A percentile compares a stretch with the other conserved stretches of the same genome.
Conservation (phyloP, 2,329 filamentous ascomycete genomes). For the Thelonectria olida region DNA sequence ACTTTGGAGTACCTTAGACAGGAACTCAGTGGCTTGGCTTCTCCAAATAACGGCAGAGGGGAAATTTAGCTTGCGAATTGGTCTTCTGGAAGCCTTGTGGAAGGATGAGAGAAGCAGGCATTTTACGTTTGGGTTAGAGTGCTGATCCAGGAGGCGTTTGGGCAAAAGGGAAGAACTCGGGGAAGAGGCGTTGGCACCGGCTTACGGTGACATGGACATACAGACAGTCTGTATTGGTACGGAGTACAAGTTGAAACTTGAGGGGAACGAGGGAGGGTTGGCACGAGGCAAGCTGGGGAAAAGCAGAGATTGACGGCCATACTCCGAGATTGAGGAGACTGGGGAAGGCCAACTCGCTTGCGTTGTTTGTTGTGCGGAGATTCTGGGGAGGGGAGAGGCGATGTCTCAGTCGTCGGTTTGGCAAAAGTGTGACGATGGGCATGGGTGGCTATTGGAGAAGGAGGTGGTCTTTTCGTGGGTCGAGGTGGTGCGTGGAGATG, state of each 20-base stretch:
- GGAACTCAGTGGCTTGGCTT: not conserved
- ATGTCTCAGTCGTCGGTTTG: not conserved
- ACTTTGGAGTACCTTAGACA: not conserved
- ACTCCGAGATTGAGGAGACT: not conserved
- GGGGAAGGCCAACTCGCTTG: not conserved
- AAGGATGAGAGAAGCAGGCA: not conserved
- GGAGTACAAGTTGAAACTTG: not conserved
- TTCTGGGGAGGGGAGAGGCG: conserved; percentile 1
- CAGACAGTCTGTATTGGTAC: not conserved
- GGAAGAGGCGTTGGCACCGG: not conserved
- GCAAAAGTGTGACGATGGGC: not conserved
- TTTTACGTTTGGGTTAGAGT: conserved; percentile 12
- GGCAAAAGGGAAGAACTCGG: not conserved
- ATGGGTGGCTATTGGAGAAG: conserved; percentile 6
- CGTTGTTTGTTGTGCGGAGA: conserved; percentile 1
- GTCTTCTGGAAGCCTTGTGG: conserved; percentile 7
- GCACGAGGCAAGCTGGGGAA: not conserved
- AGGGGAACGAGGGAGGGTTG: not conserved
- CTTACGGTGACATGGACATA: not conserved
- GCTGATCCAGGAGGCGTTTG: conserved; percentile 5
- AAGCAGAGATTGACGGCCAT: not conserved
- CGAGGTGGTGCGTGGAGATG: not conserved
- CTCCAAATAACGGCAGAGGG: not conserved
- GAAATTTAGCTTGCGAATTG: not conserved
- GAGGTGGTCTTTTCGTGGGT: conserved; percentile 1